Conservation (phyloP, 2,329 filamentous ascomycete species). For the Penicillium sp. region DNA sequence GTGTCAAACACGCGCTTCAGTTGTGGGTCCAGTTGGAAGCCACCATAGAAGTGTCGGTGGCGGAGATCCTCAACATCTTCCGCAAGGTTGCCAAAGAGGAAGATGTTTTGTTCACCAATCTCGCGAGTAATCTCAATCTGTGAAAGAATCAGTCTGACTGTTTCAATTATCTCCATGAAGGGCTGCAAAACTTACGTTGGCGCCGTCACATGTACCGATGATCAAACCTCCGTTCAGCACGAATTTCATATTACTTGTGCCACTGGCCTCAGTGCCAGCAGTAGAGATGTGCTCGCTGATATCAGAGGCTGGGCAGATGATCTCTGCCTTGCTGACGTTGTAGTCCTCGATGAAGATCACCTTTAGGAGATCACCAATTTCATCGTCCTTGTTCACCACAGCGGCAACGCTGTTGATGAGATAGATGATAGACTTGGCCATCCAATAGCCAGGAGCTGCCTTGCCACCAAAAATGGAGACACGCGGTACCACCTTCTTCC, state of each 20-base stretch:
- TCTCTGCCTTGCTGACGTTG: constrained; percentile 99
- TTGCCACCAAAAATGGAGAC: constrained; percentile 98
- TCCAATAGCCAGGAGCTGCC: constrained; percentile 98
- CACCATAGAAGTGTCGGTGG: constrained; percentile 82
- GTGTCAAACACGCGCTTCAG: constrained; percentile 80
- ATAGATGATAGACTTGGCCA: constrained; percentile 99
- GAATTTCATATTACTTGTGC: constrained; percentile 99
- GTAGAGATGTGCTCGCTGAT: constrained; percentile 99
- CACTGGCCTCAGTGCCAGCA: constrained; percentile 84
- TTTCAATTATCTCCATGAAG: background rate
- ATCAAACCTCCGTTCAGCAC: constrained; percentile 96
- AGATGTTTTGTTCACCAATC: constrained; percentile 95
- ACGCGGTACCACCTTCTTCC: constrained; percentile 82
- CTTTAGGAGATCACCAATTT: constrained; percentile 92
- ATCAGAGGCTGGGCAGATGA: constrained; percentile 91
- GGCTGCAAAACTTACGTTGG: constrained; percentile 71
- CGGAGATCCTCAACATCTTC: constrained; percentile 97
- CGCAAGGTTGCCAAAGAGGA: constrained; percentile 93
- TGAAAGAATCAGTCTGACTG: background rate
- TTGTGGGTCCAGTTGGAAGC: constrained; percentile 74
- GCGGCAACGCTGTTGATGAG: constrained; percentile 88
- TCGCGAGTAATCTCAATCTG: constrained; percentile 97
- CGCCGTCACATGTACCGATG: constrained; percentile 96
- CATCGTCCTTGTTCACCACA: constrained; percentile 88
- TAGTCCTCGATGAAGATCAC: constrained; percentile 98